These are phyloP conservation scores for Durio zibethinus DNA, from an alignment of 345 rosid genomes.

Conservation along the genomic window DNA sequence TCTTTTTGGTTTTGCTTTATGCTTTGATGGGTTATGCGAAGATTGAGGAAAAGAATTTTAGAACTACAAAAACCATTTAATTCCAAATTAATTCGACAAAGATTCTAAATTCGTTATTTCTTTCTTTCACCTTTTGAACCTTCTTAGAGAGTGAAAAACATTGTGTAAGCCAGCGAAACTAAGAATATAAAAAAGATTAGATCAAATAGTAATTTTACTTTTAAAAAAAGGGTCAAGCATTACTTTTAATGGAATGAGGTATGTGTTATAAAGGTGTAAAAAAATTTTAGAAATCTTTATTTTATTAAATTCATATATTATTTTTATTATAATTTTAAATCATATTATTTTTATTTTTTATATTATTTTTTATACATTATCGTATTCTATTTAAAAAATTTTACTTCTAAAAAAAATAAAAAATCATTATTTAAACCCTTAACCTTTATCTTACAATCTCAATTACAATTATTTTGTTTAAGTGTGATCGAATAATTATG, in stretches of 20 bases:
- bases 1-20: background rate
- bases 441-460: background rate
- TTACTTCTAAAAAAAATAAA: no score
- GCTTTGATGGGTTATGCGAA: constrained; percentile 10
- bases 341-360: no score
- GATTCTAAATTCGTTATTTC: background rate
- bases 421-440: background rate
- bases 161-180: background rate
- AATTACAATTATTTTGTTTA: background rate
- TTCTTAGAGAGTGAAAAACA: background rate
- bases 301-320: no score
- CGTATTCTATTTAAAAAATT: no score
- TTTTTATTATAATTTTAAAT: no score
- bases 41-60: background rate
- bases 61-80: background rate
- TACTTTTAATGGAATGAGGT: no score
- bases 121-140: background rate
- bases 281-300: no score
- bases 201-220: no score
- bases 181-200: no score
- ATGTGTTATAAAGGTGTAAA: no score
- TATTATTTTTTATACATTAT: no score
- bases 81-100: background rate
- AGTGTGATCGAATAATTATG: background rate
- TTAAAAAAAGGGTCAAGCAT: no score